These are phyloP conservation scores for Marchantia polymorpha DNA, from an alignment of 225 moss, liverwort and hornwort genomes.

Conservation along the genomic window DNA sequence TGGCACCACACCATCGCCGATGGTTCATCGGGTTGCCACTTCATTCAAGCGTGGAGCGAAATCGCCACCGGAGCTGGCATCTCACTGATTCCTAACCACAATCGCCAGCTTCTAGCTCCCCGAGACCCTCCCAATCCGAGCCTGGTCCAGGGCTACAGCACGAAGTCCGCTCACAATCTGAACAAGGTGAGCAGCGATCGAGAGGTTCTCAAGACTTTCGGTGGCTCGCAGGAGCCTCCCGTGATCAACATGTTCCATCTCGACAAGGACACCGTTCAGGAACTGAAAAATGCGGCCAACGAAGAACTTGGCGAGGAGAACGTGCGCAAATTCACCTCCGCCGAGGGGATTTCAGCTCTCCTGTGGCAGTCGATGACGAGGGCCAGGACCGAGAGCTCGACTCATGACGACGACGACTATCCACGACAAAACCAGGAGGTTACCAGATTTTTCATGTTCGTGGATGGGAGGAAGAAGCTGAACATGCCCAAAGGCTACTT, in stretches of 20 bases:
- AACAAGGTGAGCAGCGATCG: neutral
- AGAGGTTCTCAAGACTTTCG: neutral
- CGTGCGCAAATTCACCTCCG: conserved; percentile 18
- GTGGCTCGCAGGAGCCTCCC: neutral
- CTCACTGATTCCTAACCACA: conserved; percentile 26
- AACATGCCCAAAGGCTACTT: conserved; percentile 22
- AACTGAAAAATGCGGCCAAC: conserved; percentile 15
- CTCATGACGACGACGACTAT: too few species aligned
- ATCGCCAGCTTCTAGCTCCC: neutral
- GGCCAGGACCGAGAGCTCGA: conserved; percentile 7
- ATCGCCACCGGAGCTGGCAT: conserved; percentile 22
- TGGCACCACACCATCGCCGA: conserved; percentile 43
- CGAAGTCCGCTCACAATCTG: neutral
- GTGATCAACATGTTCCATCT: conserved; percentile 20
- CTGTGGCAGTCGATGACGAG: conserved; percentile 26
- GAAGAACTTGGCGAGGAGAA: conserved; percentile 1
- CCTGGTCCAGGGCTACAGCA: conserved; percentile 22
- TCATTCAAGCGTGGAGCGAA: conserved; percentile 39
- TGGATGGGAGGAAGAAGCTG: conserved; percentile 26
- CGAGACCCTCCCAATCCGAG: conserved; percentile 1
- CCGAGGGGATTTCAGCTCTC: conserved; percentile 16
- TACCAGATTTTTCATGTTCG: conserved; percentile 29
- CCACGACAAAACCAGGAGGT: neutral
- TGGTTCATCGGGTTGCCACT: conserved; percentile 37
- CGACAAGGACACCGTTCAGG: conserved; percentile 1